Evolutionary conservation across 2,329 filamentous ascomycete species (phyloP).

Genomic region (Intubia oerlemansii): DNA sequence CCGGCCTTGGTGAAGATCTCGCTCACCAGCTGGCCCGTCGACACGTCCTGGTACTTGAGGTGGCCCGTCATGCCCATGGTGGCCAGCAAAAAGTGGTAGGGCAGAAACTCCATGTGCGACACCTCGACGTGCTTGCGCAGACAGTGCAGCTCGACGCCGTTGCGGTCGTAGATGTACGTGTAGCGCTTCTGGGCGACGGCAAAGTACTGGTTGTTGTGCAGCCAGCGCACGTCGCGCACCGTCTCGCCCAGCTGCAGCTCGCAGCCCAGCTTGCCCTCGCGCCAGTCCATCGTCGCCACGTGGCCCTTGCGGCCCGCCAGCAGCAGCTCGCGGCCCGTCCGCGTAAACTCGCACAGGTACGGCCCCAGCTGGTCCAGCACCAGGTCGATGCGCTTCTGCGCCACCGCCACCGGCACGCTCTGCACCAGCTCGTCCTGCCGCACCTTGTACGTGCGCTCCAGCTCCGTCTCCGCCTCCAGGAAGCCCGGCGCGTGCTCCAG

Average conservation of each 20-base stretch:
- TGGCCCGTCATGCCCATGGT: constrained; percentile 67
- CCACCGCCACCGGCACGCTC: constrained; percentile 59
- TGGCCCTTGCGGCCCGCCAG: constrained; percentile 83
- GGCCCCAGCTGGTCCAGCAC: constrained; percentile 67
- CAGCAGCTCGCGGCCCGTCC: constrained; percentile 70
- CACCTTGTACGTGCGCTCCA: constrained; percentile 85
- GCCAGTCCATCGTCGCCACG: constrained; percentile 92
- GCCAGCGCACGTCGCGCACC: constrained; percentile 70
- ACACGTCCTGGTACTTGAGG: constrained; percentile 87
- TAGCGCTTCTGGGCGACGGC: constrained; percentile 92
- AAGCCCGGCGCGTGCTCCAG: constrained; percentile 74
- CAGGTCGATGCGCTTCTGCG: constrained; percentile 83
- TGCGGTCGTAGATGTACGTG: constrained; percentile 86
- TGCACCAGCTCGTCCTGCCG: constrained; percentile 67
- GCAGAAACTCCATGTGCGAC: constrained; percentile 83
- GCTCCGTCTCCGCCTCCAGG: constrained; percentile 66
- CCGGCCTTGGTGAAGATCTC: constrained; percentile 75
- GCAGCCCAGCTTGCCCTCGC: constrained; percentile 73
- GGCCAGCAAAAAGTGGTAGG: constrained; percentile 85
- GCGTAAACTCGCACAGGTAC: constrained; percentile 72
- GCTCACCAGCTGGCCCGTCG: constrained; percentile 71
- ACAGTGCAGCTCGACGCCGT: constrained; percentile 82
- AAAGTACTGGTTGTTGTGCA: constrained; percentile 89
- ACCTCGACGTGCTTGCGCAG: constrained; percentile 80
- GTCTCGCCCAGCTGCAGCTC: constrained; percentile 77